Evolutionary conservation across 202 grass and related monocot species (phyloP), one percentile per base, ranked within the genome.

Genomic region (Carex sylvatica): DNA sequence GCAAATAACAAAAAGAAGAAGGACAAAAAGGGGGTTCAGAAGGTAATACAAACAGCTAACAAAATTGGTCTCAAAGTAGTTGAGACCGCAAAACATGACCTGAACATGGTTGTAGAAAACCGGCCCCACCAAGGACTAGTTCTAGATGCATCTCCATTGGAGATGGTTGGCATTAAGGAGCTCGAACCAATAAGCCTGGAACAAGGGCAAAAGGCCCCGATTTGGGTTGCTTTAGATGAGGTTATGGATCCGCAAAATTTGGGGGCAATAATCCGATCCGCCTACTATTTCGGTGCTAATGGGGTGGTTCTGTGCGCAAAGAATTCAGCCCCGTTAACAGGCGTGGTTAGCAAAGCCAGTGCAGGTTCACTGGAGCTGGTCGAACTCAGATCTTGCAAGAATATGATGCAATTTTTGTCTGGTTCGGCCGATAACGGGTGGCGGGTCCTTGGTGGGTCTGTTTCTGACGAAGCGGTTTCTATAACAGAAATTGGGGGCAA

Each of bases 371-470:
- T 98, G 77, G 95, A 98, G 88, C 72, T 98, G 86, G 93, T 95
- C 4, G 95, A 95, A 82, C 77, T 98, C 70, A 79, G 92, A 58
- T 95, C 91, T 35, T 98, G 95, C 62, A 90, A 88, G 85, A 98
- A 98, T 84, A 93, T 95, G 96, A 99, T 95, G 93, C 96, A 93
- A 78, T 99, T 99, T 83, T 83, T 99, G 81, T 90, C 96, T 90
- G 90, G 82, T 63, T 99, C 93, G 31, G 87, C 87, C 75, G 89
- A 95, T 82, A 99, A 99, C 74, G 96, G 96, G 35, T 99, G 92
- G 91, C 71, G 86, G 64, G 93, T 99, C 84, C 85, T 99, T 83
- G 96, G 93, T 71, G 93, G 88, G 63, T 95, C 93, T 4, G 84
- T 95, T 82, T 85, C 91, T 82, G 84, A 79, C 38, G 92, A 88